Evolutionary conservation across 2,329 filamentous ascomycete species (phyloP), one percentile per base, ranked within the genome.

Genomic region (Cladophialophora yegresii): DNA sequence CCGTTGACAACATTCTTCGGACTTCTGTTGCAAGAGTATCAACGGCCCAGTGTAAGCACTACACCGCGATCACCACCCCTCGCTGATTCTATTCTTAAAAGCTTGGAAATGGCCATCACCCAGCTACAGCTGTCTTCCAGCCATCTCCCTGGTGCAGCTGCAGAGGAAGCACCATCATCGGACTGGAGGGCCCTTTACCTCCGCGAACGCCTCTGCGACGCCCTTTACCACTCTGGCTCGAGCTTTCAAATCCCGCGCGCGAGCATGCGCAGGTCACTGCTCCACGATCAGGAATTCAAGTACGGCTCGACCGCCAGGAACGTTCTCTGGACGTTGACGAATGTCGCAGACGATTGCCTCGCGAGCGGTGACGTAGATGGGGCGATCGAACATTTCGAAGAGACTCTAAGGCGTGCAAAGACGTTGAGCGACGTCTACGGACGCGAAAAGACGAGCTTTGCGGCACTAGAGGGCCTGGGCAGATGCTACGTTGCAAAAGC

Each of bases 281-380:
- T 66, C 6, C 9, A 20, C 7, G 62, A 64, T 23, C 62, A 64
- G 36, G 58, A 64, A 54, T 3, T n/a, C 50, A 50, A 28, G 23
- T 66, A 62, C 26, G 63, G 63, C 7, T 51, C 20, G 1, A 45
- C n/a, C 2, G 55, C 59, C 6, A 33, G 63, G 13, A 66, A 66
- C 22, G 63, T 66, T 1, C 43, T 66, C 30, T 66, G 60, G 54
- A 66, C 63, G 5, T 33, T 66, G 47, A 66, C 60, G 20, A 66
- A 66, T 32, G 60, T 66, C 23, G 63, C 63, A 4, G 63, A 66
- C 50, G 63, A 66, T 49, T 45, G 40, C 12, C 50, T 66, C 16
- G 49, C 40, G 4, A 16, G 23, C n/a, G 59, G 50, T 5, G 50
- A 60, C 26, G 22, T 58, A 12, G 59, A 63, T 12, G 28, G 4